Conservation (phyloP, 1,139 yeast species). For the Magnusiomyces suaveolens region DNA sequence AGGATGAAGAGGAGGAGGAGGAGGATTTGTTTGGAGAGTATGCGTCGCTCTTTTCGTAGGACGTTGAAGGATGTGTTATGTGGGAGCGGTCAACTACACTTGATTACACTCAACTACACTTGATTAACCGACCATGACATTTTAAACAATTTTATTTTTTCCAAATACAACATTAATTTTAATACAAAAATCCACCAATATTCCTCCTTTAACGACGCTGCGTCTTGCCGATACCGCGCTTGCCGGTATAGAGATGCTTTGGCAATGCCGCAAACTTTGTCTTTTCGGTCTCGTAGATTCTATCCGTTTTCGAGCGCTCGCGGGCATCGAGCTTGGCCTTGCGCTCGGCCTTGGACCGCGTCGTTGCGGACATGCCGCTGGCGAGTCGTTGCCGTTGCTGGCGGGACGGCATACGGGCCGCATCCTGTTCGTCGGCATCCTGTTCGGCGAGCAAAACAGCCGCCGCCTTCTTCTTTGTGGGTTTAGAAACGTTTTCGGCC, state of each 20-base stretch:
- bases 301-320: conserved; percentile 84
- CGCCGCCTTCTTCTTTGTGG: conserved; percentile 44
- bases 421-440: conserved; percentile 27
- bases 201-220: conserved; percentile 39
- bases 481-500: conserved; percentile 30
- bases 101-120: too few relatives aligned
- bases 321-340: conserved; percentile 83
- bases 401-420: conserved; percentile 37
- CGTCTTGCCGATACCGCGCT: conserved; percentile 86
- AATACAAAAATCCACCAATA: background rate
- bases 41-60: background rate
- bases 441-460: conserved; percentile 56
- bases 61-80: background rate
- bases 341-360: conserved; percentile 79
- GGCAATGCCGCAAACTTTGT: conserved; percentile 78
- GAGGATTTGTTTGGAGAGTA: background rate
- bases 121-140: background rate
- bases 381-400: conserved; percentile 72
- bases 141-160: background rate
- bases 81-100: too few relatives aligned
- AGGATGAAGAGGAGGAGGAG: background rate
- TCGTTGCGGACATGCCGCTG: conserved; percentile 78
- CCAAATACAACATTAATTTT: background rate
- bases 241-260: conserved; percentile 91
- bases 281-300: conserved; percentile 95